Evolutionary conservation across 2,329 filamentous ascomycete genomes (phyloP).

Genomic region (Metarhizium album): DNA sequence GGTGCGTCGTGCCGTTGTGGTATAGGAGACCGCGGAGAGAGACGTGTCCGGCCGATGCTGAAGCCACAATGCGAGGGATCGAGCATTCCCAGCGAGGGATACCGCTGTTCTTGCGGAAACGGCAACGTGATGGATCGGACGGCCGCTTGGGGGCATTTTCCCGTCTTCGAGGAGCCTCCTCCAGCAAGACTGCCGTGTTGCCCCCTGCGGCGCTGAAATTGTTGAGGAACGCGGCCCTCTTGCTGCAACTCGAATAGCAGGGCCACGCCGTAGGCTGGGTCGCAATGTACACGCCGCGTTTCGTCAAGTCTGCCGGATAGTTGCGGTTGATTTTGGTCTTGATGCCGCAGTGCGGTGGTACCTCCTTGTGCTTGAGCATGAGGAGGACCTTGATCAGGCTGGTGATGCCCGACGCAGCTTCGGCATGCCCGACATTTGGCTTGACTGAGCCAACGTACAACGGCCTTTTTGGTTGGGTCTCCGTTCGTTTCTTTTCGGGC

Average conservation of each 20-base stretch:
- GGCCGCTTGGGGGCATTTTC: slow-evolving; percentile 31
- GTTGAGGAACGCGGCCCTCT: slow-evolving; percentile 44
- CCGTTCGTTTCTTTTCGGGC: slow-evolving; percentile 29
- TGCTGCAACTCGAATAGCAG: slow-evolving; percentile 27
- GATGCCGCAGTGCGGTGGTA: slow-evolving; percentile 43
- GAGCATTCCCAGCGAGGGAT: slow-evolving; percentile 48
- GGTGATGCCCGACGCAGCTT: slow-evolving; percentile 51
- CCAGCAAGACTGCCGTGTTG: slow-evolving; percentile 56
- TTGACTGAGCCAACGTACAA: slow-evolving; percentile 55
- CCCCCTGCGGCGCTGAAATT: slow-evolving; percentile 64
- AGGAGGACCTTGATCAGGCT: slow-evolving; percentile 54
- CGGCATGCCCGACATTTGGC: slow-evolving; percentile 52
- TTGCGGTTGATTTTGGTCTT: neutral
- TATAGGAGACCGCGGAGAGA: slow-evolving; percentile 52
- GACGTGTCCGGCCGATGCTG: slow-evolving; percentile 37
- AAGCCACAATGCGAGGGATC: slow-evolving; percentile 43
- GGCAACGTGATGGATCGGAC: slow-evolving; percentile 46
- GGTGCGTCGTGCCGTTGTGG: slow-evolving; percentile 53
- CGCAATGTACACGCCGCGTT: slow-evolving; percentile 17
- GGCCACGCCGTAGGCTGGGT: slow-evolving; percentile 39
- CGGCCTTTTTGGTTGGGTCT: slow-evolving; percentile 33
- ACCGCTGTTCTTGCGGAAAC: slow-evolving; percentile 45
- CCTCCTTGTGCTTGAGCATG: slow-evolving; percentile 52
- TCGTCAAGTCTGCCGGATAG: neutral
- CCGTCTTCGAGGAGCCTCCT: slow-evolving; percentile 40